Evolutionary conservation across 176 grass and related monocot genomes (phyloP), one percentile per base, ranked within the genome.

Genomic region (Tillandsia fasciculata): DNA sequence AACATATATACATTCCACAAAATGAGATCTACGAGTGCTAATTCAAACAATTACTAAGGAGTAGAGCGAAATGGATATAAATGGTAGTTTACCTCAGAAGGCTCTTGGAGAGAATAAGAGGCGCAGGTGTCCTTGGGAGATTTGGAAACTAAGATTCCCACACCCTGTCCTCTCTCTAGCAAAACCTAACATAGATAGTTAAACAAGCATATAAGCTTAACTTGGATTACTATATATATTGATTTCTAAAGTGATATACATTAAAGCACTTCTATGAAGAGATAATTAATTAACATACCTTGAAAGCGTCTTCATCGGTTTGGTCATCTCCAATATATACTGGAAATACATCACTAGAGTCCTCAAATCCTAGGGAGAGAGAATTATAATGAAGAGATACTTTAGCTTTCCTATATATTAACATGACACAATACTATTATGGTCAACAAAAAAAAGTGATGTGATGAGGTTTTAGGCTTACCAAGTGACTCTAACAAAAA

Each of bases 271-370:
- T 3, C 15, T 2, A 29, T 7, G 33, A 42, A 61, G 56, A 23
- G 56, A 56, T 67, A 23, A 10, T 11, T 67, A 23, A 10, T 11
- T 51, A 11, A 4, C 18, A 24, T 58, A 88, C 86, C 80, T 75
- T 79, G 77, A 94, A 94, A 1, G 90, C 90, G 74, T 94, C 90
- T 87, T 94, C 90, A 70, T 94, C 90, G 15, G 86, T 86, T 65
- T 75, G 80, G 82, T 94, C 90, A 68, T 94, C 90, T 57, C 90
- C 90, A 26, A 94, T 77, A 68, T 94, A 84, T 57, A 94, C 81
- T 1, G 90, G 90, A 71, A 94, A 86, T 1, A 86, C 90, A 67
- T 68, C 67, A 50, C 9, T 1, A 50, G 49, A 29, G 6, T 70
- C 77, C 2, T 24, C 68, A 20, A 53, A 82, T 2, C 80, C 87